These are phyloP conservation scores for Orobanche coerulescens DNA, from an alignment of 257 asterid species.

Conservation along the genomic window DNA sequence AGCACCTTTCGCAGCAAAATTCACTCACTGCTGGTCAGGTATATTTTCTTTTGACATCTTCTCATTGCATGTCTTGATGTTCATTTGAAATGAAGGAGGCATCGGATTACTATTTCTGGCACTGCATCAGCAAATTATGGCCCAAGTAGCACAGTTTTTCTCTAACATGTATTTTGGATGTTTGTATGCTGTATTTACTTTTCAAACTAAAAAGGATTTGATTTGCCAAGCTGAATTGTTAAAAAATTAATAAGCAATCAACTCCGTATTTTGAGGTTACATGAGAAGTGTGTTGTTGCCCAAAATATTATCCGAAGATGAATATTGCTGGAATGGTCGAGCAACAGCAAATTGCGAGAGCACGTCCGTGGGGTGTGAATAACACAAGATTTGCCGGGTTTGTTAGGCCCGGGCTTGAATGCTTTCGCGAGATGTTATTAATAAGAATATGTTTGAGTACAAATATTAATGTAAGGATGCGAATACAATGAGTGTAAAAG, in stretches of 20 bases:
- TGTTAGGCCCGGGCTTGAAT: too few relatives aligned
- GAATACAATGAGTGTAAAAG: too few relatives aligned
- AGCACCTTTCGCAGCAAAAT: slow-evolving; percentile 68
- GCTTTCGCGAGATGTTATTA: too few relatives aligned
- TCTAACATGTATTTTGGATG: background rate
- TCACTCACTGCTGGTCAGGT: slow-evolving; percentile 67
- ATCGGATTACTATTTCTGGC: background rate
- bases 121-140: slow-evolving; percentile 1
- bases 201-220: background rate
- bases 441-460: too few relatives aligned
- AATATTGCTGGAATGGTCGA: too few relatives aligned
- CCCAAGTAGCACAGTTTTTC: background rate
- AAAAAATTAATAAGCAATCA: background rate
- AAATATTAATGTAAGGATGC: too few relatives aligned
- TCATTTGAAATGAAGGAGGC: slow-evolving; percentile 14
- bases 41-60: slow-evolving; percentile 10
- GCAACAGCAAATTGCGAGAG: too few relatives aligned
- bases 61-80: slow-evolving; percentile 10
- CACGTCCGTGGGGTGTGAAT: too few relatives aligned
- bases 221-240: slow-evolving; percentile 11
- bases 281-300: too few relatives aligned
- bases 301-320: too few relatives aligned
- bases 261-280: background rate
- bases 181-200: background rate
- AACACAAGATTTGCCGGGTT: too few relatives aligned